Evolutionary conservation across 202 grass and related monocot species (phyloP).

Genomic region (Zoysia matrella): DNA sequence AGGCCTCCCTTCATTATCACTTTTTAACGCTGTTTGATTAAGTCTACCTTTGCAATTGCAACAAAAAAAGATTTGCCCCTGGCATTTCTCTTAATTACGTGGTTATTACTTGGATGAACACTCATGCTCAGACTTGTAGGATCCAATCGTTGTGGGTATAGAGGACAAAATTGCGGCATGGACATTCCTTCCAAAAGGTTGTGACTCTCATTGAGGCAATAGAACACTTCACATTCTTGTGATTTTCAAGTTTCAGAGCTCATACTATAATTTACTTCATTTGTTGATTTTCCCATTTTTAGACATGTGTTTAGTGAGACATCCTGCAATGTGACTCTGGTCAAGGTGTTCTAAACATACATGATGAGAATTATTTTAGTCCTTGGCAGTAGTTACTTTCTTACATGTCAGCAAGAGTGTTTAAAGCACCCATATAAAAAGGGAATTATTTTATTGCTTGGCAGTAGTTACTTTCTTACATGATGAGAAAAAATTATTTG

Average conservation of each 20-base stretch:
- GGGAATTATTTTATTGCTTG: neutral
- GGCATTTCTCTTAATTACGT: conserved; percentile 6
- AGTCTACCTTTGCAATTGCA: neutral
- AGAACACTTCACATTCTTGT: conserved; percentile 3
- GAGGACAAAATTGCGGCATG: conserved; percentile 76
- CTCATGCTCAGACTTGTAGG: conserved; percentile 58
- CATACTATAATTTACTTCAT: neutral
- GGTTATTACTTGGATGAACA: conserved; percentile 33
- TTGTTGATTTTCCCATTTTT: too few species aligned
- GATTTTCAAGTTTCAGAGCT: neutral
- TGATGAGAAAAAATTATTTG: neutral
- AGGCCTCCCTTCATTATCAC: neutral
- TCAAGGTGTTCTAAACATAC: too few species aligned
- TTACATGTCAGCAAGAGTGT: too few species aligned
- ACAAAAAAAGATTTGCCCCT: neutral
- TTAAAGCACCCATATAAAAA: too few species aligned
- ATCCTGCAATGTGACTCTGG: too few species aligned
- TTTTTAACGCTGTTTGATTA: neutral
- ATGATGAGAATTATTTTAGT: too few species aligned
- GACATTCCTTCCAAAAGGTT: too few species aligned
- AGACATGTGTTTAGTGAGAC: too few species aligned
- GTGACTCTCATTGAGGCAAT: too few species aligned
- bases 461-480: neutral
- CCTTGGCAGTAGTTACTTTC: too few species aligned
- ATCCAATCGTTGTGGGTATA: conserved; percentile 82